Base-by-base conservation (phyloP, 2,329 filamentous ascomycete species). In the Colletotrichum sp. region DNA sequence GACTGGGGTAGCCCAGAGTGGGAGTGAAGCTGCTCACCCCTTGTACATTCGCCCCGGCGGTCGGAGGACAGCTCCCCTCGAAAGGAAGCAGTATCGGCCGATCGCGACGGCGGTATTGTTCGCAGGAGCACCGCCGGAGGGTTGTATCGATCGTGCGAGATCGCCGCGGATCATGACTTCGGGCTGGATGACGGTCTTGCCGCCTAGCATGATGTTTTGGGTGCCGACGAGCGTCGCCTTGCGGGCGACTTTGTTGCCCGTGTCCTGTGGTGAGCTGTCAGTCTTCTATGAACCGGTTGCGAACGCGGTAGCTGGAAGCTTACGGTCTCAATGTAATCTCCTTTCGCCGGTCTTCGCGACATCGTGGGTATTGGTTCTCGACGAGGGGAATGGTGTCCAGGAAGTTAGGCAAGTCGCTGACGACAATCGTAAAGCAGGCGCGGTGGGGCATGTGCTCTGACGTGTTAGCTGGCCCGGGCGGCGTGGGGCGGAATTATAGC, bases 311-410 rank as follows among this genome's bases (percentile, higher is more conserved):
- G 12, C 3, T 5, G 6, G 1, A 2, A 13, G 34, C 90, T 79
- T 89, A 98, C 96, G 68, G 97, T 99, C 85, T 98, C 96, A 76
- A 99, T 98, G 82, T 98, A 98, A 84, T 98, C 96, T 84, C 95
- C 95, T 85, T 95, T 98, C 12, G 90, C 89, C 65, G 92, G 88
- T 81, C 96, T 94, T 79, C 93, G 91, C 76, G 94, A 94, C 94
- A 95, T 95, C 16, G 70, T 88, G 82, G 76, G 65, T 27, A 12
- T 66, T 18, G 29, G 55, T 38, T 5, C n/a, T 43, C 1, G 34
- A 1, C n/a, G 33, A 1, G 13, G 6, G 24, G 5, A 11, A 3
- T 29, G 54, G 27, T 8, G 55, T 16, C 6, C 21, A 58, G 11
- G n/a, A 13, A 33, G 31, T n/a, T 21, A 54, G 4, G 8, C 11